These are phyloP conservation scores for Diplodia scrobiculata DNA, from an alignment of 2,329 filamentous ascomycete genomes.

Conservation along the genomic window DNA sequence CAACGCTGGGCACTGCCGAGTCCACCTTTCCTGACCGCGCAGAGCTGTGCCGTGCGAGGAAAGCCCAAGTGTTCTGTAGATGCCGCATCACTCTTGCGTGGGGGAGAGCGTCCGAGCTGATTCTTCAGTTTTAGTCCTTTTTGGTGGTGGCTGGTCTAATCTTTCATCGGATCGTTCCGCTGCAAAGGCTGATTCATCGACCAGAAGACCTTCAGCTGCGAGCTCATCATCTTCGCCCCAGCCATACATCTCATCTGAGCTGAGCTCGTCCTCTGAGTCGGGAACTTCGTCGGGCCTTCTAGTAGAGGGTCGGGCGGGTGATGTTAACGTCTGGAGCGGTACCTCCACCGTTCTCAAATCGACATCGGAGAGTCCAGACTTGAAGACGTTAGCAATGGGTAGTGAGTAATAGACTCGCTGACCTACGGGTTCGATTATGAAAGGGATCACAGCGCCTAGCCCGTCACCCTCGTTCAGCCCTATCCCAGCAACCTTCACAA, in stretches of 20 bases:
- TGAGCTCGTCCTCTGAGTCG: slow-evolving; percentile 64
- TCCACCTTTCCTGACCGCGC: background rate
- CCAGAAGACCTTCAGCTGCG: slow-evolving; percentile 42
- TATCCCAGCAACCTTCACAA: slow-evolving; percentile 50
- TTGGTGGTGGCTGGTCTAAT: slow-evolving; percentile 5
- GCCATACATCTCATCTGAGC: slow-evolving; percentile 68
- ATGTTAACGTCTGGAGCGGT: slow-evolving; percentile 27
- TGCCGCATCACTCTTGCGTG: background rate
- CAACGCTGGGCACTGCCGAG: background rate
- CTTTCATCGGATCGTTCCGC: background rate
- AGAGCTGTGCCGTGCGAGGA: background rate
- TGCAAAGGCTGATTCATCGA: slow-evolving; percentile 37
- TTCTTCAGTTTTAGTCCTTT: background rate
- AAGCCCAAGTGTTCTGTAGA: background rate
- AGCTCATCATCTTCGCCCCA: slow-evolving; percentile 67
- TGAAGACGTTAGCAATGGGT: slow-evolving; percentile 34
- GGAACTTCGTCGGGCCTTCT: slow-evolving; percentile 60
- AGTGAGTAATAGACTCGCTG: slow-evolving; percentile 32
- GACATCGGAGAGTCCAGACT: slow-evolving; percentile 42
- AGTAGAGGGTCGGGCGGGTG: slow-evolving; percentile 54
- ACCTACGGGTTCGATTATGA: slow-evolving; percentile 51
- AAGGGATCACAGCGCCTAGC: slow-evolving; percentile 55
- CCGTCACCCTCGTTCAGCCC: slow-evolving; percentile 46
- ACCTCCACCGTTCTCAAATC: slow-evolving; percentile 11
- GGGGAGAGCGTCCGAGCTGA: background rate